phyloP scores from a whole-genome alignment of 768 basidiomycete genomes.

The Gelatoporia subvermispora region DNA sequence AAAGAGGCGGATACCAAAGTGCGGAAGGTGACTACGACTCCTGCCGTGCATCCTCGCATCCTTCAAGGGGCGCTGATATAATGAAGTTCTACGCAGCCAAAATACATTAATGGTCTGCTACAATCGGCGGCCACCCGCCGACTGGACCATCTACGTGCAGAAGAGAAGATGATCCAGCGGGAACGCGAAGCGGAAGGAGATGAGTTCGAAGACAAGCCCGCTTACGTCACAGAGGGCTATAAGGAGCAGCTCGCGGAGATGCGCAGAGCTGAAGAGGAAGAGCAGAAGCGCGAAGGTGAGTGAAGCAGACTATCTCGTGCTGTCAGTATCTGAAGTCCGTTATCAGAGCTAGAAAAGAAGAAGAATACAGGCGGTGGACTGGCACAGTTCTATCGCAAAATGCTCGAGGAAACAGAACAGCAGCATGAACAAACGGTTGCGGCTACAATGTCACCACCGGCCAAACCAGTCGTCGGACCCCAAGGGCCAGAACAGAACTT shows the following conservation, averaged over 20 bases:
- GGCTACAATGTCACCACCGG: constrained; percentile 48
- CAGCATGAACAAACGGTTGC: constrained; percentile 85
- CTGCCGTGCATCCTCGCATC: background rate
- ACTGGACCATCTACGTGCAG: constrained; percentile 86
- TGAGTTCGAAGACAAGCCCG: constrained; percentile 89
- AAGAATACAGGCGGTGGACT: constrained; percentile 64
- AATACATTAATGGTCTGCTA: constrained; percentile 84
- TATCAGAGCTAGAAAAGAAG: constrained; percentile 56
- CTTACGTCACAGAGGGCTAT: constrained; percentile 97
- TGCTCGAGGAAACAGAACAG: constrained; percentile 75
- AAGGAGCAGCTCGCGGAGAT: constrained; percentile 95
- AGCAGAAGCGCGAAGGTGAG: constrained; percentile 81
- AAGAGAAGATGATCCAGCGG: constrained; percentile 95
- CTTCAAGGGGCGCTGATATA: constrained; percentile 10
- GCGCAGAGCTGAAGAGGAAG: constrained; percentile 87
- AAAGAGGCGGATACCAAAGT: constrained; percentile 75
- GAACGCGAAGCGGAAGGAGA: constrained; percentile 94
- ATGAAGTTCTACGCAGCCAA: constrained; percentile 54
- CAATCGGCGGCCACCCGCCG: constrained; percentile 80
- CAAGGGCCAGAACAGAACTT: constrained; percentile 60
- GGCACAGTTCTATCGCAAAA: constrained; percentile 76
- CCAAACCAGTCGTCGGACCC: constrained; percentile 55
- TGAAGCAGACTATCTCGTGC: constrained; percentile 8
- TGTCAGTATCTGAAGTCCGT: too few species aligned
- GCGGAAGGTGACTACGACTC: constrained; percentile 57